These are phyloP conservation scores for Coix lacrymajobi DNA, from an alignment of 176 grass and related monocot genomes.

Conservation along the genomic window DNA sequence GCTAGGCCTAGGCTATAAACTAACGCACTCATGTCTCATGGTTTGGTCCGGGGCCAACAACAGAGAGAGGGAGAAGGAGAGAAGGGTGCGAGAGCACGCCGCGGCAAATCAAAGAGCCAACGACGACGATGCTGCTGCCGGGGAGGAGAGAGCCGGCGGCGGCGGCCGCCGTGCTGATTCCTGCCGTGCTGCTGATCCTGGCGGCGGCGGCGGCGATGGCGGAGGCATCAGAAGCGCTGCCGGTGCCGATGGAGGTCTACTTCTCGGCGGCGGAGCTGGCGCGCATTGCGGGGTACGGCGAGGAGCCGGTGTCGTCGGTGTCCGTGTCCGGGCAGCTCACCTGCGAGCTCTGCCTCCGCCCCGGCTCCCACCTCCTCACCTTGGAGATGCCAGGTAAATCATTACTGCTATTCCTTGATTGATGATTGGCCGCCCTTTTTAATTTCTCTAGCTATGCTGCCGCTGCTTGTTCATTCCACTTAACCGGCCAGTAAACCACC, in stretches of 20 bases:
- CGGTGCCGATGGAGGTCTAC: conserved; percentile 43
- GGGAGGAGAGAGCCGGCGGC: background rate
- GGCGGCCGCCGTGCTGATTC: background rate
- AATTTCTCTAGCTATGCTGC: background rate
- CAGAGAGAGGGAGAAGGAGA: background rate
- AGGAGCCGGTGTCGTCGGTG: conserved; percentile 63
- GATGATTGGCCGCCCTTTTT: too few species aligned
- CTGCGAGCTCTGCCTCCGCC: conserved; percentile 49
- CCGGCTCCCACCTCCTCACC: conserved; percentile 37
- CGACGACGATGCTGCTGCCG: background rate
- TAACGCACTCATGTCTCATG: background rate
- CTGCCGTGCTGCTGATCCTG: background rate
- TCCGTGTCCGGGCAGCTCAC: conserved; percentile 53
- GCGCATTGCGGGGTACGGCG: conserved; percentile 65
- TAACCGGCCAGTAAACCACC: too few species aligned
- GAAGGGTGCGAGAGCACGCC: background rate
- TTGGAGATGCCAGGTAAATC: conserved; percentile 48
- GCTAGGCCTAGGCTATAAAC: background rate
- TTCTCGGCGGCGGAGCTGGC: conserved; percentile 53
- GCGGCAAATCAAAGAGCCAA: background rate
- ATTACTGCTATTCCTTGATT: too few species aligned
- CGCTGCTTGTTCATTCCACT: background rate
- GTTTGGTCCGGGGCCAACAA: background rate
- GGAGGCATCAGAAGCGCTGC: background rate
- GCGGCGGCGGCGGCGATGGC: background rate